Percentiles rank a stretch among this genome's conserved stretches.
Evolutionary conservation across 2,329 filamentous ascomycete genomes (phyloP).

Genomic region (Huntiella savannae): DNA sequence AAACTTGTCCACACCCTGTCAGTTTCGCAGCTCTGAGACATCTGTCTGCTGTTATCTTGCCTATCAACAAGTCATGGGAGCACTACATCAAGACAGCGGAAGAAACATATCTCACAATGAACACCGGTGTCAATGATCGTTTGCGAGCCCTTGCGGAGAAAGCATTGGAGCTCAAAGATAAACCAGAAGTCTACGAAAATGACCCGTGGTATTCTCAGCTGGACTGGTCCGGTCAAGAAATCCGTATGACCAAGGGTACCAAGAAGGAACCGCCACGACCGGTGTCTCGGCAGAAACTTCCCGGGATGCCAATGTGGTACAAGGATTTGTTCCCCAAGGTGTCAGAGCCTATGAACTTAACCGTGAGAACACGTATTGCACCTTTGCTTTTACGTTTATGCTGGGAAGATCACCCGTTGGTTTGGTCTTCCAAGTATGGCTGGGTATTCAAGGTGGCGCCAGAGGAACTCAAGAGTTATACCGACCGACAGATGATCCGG

Average conservation of each 20-base stretch:
- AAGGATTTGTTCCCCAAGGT: conserved; percentile 66
- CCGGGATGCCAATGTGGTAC: conserved; percentile 91
- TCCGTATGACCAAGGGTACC: conserved; percentile 81
- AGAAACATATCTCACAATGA: conserved; percentile 59
- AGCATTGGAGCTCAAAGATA: conserved; percentile 54
- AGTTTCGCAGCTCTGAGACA: conserved; percentile 89
- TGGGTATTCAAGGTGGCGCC: conserved; percentile 74
- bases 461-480: conserved; percentile 43
- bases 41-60: conserved; percentile 81
- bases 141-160: conserved; percentile 55
- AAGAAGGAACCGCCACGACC: conserved; percentile 63
- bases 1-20: conserved; percentile 87
- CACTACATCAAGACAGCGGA: conserved; percentile 70
- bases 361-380: conserved; percentile 72
- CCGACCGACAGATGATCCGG: conserved; percentile 48
- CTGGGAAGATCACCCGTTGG: conserved; percentile 76
- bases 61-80: conserved; percentile 76
- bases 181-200: conserved; percentile 47
- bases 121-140: conserved; percentile 58
- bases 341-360: conserved; percentile 51
- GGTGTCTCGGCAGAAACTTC: conserved; percentile 72
- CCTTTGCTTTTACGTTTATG: conserved; percentile 65
- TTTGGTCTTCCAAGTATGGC: conserved; percentile 84
- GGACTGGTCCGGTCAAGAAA: conserved; percentile 86
- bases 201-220: conserved; percentile 89